A percentile compares a stretch with the other conserved stretches of the same genome.
These are phyloP conservation scores for Plasmopara muralis DNA, from an alignment of 352 stramenopile species.

Conservation along the genomic window DNA sequence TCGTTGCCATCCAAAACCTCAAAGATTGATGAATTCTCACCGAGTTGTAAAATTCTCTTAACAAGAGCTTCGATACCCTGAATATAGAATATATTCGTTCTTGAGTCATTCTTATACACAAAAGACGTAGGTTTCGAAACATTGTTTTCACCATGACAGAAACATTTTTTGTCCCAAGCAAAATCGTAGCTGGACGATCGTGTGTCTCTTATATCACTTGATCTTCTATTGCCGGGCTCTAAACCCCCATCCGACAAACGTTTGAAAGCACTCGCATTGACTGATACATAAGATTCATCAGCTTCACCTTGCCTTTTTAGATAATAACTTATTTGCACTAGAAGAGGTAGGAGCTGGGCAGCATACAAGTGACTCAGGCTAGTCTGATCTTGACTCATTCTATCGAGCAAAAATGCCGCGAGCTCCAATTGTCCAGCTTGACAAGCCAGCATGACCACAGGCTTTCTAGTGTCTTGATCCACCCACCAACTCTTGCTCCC, in stretches of 20 bases:
- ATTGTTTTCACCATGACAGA: constrained; percentile 1
- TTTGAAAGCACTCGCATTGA: constrained; percentile 6
- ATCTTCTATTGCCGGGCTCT: constrained; percentile 1
- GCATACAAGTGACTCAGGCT: constrained; percentile 16
- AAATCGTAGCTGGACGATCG: constrained; percentile 14
- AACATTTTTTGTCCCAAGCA: not conserved
- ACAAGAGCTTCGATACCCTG: constrained; percentile 20
- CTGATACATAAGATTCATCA: constrained; percentile 4
- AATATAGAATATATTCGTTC: constrained; percentile 11
- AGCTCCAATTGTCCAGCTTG: constrained; percentile 59
- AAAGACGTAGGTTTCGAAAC: not conserved
- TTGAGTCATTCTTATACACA: constrained; percentile 4
- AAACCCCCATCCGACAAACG: constrained; percentile 4
- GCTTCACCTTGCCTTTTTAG: constrained; percentile 20
- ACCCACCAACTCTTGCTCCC: constrained; percentile 30
- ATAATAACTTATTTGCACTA: constrained; percentile 40
- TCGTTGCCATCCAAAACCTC: constrained; percentile 15
- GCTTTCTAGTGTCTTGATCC: constrained; percentile 39
- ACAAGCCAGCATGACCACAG: constrained; percentile 40
- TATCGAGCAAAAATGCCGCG: constrained; percentile 45
- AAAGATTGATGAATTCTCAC: constrained; percentile 4
- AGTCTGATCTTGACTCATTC: constrained; percentile 16
- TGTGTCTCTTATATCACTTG: constrained; percentile 5
- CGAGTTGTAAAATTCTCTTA: constrained; percentile 21
- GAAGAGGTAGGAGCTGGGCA: constrained; percentile 37